Percentiles rank a stretch among this genome's conserved stretches.
These are phyloP conservation scores for Zygosaccharomyces sapae DNA, from an alignment of 1,139 yeast genomes.

Conservation along the genomic window DNA sequence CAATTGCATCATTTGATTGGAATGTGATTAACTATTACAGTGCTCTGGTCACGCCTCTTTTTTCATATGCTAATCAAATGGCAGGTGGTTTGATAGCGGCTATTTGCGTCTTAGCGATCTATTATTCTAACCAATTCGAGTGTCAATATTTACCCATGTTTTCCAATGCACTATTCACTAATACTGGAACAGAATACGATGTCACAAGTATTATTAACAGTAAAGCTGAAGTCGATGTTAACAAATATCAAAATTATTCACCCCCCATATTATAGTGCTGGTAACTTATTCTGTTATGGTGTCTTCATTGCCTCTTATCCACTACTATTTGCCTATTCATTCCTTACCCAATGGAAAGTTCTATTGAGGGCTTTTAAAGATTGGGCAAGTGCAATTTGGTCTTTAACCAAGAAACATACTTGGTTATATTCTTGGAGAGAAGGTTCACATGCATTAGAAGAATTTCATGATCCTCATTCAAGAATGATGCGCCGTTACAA, in stretches of 20 bases:
- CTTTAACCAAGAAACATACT: slow-evolving; percentile 29
- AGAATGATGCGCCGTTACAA: slow-evolving; percentile 51
- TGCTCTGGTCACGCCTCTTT: slow-evolving; percentile 46
- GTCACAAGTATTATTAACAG: slow-evolving; percentile 43
- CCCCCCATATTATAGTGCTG: slow-evolving; percentile 61
- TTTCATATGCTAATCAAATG: slow-evolving; percentile 41
- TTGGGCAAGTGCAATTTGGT: slow-evolving; percentile 32
- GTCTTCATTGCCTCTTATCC: slow-evolving; percentile 58
- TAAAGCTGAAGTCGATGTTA: slow-evolving; percentile 39
- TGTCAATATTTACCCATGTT: slow-evolving; percentile 54
- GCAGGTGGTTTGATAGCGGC: slow-evolving; percentile 46
- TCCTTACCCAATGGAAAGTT: slow-evolving; percentile 33
- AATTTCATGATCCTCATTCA: slow-evolving; percentile 51
- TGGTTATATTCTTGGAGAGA: slow-evolving; percentile 23
- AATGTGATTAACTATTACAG: slow-evolving; percentile 37
- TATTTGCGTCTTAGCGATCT: slow-evolving; percentile 43
- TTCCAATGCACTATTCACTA: slow-evolving; percentile 45
- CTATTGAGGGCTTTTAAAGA: slow-evolving; percentile 26
- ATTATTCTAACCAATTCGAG: slow-evolving; percentile 51
- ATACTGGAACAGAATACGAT: slow-evolving; percentile 44
- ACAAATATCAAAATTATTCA: slow-evolving; percentile 45
- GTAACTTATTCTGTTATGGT: slow-evolving; percentile 51
- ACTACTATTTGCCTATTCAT: slow-evolving; percentile 47
- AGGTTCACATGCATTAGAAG: slow-evolving; percentile 27
- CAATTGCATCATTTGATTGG: slow-evolving; percentile 52